These are phyloP conservation scores for Prunus mume DNA, from an alignment of 306 rosid genomes.

Conservation along the genomic window DNA sequence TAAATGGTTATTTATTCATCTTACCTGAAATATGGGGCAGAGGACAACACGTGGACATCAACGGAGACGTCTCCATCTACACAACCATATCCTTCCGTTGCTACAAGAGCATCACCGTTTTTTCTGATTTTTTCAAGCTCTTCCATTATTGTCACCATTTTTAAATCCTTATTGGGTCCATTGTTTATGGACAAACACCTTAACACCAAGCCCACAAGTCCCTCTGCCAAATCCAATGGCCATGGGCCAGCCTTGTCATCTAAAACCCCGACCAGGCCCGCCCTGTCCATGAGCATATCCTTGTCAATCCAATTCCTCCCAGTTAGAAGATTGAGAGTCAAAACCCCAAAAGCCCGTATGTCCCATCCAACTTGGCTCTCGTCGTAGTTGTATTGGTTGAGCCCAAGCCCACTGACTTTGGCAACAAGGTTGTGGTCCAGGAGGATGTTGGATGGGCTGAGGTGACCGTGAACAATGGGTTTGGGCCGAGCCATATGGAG, in stretches of 20 bases:
- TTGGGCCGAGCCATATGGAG: slow-evolving; percentile 39
- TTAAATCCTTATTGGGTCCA: slow-evolving; percentile 24
- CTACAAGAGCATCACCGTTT: slow-evolving; percentile 43
- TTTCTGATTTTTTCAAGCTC: slow-evolving; percentile 57
- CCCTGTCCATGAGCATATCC: slow-evolving; percentile 26
- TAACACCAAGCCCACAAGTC: slow-evolving; percentile 41
- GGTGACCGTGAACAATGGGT: slow-evolving; percentile 48
- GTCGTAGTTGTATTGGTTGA: neutral
- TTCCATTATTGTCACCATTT: slow-evolving; percentile 37
- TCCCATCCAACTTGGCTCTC: slow-evolving; percentile 32
- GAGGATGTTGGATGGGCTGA: slow-evolving; percentile 50
- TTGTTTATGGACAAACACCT: slow-evolving; percentile 35
- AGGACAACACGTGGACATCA: slow-evolving; percentile 51
- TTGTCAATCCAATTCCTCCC: slow-evolving; percentile 58
- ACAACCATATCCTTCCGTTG: slow-evolving; percentile 19
- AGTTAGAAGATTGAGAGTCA: slow-evolving; percentile 43
- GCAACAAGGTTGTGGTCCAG: slow-evolving; percentile 62
- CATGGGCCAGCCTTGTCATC: slow-evolving; percentile 62
- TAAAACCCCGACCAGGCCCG: slow-evolving; percentile 28
- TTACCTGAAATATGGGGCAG: slow-evolving; percentile 80
- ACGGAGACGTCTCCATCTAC: slow-evolving; percentile 21
- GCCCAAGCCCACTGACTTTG: slow-evolving; percentile 55
- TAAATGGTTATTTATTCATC: neutral
- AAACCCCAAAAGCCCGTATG: slow-evolving; percentile 45
- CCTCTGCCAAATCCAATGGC: slow-evolving; percentile 59